phyloP scores from a whole-genome alignment of 495 filamentous ascomycete species.

The Hypoxylon crocopeplum region DNA sequence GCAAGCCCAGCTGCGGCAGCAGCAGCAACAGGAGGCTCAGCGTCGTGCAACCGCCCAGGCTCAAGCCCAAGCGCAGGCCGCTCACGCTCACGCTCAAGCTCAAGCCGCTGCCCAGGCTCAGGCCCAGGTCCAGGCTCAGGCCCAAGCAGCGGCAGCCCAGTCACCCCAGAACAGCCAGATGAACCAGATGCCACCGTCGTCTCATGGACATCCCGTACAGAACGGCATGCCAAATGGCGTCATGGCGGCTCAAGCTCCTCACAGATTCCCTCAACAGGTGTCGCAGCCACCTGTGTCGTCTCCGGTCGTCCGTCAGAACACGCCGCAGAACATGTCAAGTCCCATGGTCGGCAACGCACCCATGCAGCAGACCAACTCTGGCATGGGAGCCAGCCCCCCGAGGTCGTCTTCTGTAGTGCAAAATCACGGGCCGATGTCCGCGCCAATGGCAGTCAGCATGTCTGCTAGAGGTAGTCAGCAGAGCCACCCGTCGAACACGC shows the following conservation, averaged over 20 bases:
- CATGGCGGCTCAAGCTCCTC: conserved; percentile 61
- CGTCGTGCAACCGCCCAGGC: conserved; percentile 33
- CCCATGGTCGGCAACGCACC: conserved; percentile 74
- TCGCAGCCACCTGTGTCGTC: conserved; percentile 78
- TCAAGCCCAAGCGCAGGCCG: conserved; percentile 53
- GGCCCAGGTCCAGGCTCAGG: conserved; percentile 49
- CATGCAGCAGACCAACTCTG: conserved; percentile 82
- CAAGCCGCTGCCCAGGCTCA: conserved; percentile 61
- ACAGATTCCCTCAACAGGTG: conserved; percentile 62
- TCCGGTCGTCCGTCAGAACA: conserved; percentile 78
- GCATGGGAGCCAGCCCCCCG: conserved; percentile 77
- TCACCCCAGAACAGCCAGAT: conserved; percentile 39
- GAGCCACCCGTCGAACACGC: conserved; percentile 76
- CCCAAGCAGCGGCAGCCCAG: conserved; percentile 49
- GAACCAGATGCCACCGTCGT: conserved; percentile 34
- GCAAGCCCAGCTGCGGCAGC: conserved; percentile 41
- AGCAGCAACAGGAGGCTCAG: conserved; percentile 43
- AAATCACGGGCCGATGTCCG: conserved; percentile 67
- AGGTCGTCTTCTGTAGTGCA: conserved; percentile 80
- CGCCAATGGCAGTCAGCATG: conserved; percentile 74
- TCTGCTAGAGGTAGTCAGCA: conserved; percentile 80
- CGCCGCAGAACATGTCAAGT: conserved; percentile 78
- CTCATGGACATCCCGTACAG: conserved; percentile 52
- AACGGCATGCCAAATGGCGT: conserved; percentile 53
- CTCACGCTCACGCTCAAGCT: conserved; percentile 41